phyloP scores from a whole-genome alignment of 352 stramenopile genomes.

The Achlya hypogyna region DNA sequence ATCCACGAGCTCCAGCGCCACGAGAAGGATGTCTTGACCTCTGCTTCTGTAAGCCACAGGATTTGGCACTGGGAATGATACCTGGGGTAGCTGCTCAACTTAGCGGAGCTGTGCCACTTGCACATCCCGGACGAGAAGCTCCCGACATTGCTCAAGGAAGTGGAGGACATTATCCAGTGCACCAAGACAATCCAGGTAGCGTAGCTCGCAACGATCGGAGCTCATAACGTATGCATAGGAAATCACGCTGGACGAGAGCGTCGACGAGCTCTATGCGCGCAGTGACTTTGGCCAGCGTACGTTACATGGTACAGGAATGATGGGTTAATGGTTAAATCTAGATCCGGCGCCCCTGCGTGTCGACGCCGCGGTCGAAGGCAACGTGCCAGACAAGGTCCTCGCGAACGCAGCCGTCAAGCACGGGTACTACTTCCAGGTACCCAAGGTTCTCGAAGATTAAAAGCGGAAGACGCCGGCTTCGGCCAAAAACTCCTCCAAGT shows the following conservation, averaged over 20 bases:
- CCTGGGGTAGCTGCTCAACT: constrained; percentile 63
- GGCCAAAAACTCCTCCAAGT: constrained; percentile 84
- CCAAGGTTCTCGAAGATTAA: constrained; percentile 78
- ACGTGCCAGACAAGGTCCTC: constrained; percentile 59
- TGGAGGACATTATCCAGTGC: constrained; percentile 83
- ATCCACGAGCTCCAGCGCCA: constrained; percentile 69
- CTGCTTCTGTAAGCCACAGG: constrained; percentile 35
- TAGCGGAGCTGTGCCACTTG: constrained; percentile 75
- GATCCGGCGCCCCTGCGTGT: constrained; percentile 50
- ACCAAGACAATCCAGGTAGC: constrained; percentile 70
- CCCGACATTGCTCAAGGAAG: constrained; percentile 58
- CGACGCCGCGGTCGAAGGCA: constrained; percentile 66
- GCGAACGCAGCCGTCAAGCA: constrained; percentile 64
- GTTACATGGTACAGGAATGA: not conserved
- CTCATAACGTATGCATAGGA: too few relatives aligned
- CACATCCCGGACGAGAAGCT: constrained; percentile 66
- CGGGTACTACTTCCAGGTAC: constrained; percentile 81
- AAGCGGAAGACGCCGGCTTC: constrained; percentile 55
- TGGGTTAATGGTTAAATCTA: constrained; percentile 10
- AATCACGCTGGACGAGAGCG: constrained; percentile 69
- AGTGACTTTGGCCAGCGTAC: constrained; percentile 42
- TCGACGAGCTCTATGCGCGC: constrained; percentile 74
- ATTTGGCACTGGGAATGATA: too few relatives aligned
- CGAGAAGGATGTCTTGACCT: constrained; percentile 44
- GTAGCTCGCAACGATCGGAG: too few relatives aligned